Conservation (phyloP, 1,284 basidiomycete genomes). For the Earliella scabrosa region DNA sequence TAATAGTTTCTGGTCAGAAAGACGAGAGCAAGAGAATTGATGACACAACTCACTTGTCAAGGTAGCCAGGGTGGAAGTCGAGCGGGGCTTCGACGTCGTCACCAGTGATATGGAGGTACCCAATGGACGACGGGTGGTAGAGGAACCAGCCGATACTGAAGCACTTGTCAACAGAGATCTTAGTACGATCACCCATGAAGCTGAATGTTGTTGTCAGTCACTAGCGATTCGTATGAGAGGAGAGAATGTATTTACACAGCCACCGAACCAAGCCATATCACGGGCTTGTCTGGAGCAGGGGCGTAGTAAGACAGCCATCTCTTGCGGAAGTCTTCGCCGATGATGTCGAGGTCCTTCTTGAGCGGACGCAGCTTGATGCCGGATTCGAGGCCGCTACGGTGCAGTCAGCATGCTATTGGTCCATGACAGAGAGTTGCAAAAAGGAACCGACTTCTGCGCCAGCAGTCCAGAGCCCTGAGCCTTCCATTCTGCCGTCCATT, state of each 20-base stretch:
- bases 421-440: background rate
- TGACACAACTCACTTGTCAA: conserved; percentile 16
- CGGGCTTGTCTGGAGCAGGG: conserved; percentile 51
- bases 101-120: conserved; percentile 26
- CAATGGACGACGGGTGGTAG: conserved; percentile 25
- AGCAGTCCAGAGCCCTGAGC: conserved; percentile 50
- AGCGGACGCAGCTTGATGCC: conserved; percentile 55
- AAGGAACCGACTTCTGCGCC: conserved; percentile 49
- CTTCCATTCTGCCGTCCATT: conserved; percentile 45
- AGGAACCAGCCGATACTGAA: conserved; percentile 38
- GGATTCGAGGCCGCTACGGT: conserved; percentile 44
- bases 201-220: conserved; percentile 15
- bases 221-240: background rate
- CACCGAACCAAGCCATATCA: conserved; percentile 40
- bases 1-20: background rate
- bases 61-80: conserved; percentile 29
- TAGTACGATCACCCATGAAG: conserved; percentile 32
- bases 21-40: background rate
- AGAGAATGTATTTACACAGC: conserved; percentile 31
- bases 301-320: conserved; percentile 49
- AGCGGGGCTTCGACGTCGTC: conserved; percentile 21
- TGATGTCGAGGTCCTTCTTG: conserved; percentile 43
- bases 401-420: background rate
- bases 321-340: conserved; percentile 48
- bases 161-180: conserved; percentile 34